These are phyloP conservation scores for Zoysia pacifica DNA, from an alignment of 176 grass and related monocot genomes.

Conservation along the genomic window DNA sequence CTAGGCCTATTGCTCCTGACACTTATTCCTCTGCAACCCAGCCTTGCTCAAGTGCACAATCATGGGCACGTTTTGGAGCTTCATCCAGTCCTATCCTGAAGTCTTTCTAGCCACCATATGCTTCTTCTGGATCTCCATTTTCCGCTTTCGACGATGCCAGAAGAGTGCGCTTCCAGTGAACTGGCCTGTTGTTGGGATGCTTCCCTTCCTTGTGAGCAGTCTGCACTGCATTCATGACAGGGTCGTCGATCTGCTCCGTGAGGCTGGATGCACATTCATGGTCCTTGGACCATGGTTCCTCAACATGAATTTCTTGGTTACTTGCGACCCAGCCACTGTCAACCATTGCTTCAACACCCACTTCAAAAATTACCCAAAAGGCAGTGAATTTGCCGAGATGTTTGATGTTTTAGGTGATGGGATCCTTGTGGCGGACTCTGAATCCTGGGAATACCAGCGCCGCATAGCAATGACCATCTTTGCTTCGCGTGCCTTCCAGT, in stretches of 20 bases:
- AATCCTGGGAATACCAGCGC: slow-evolving; percentile 63
- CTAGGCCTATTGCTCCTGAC: slow-evolving; percentile 23
- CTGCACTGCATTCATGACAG: slow-evolving; percentile 54
- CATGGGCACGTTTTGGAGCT: slow-evolving; percentile 43
- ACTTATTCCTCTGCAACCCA: slow-evolving; percentile 33
- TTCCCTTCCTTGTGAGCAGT: slow-evolving; percentile 37
- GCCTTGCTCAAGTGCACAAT: slow-evolving; percentile 18
- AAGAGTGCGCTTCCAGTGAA: slow-evolving; percentile 33
- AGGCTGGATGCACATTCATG: slow-evolving; percentile 45
- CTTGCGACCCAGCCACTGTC: slow-evolving; percentile 66
- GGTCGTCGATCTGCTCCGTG: slow-evolving; percentile 27
- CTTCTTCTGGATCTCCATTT: slow-evolving; percentile 53
- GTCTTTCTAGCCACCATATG: slow-evolving; percentile 44
- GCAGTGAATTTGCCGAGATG: slow-evolving; percentile 58
- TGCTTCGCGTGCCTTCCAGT: slow-evolving; percentile 45
- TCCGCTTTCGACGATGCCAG: slow-evolving; percentile 27
- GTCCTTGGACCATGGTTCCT: slow-evolving; percentile 56
- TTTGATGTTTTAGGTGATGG: slow-evolving; percentile 64
- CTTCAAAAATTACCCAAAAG: slow-evolving; percentile 65
- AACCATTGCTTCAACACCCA: slow-evolving; percentile 59
- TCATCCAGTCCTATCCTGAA: slow-evolving; percentile 51
- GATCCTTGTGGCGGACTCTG: slow-evolving; percentile 55
- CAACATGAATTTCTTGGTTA: slow-evolving; percentile 52
- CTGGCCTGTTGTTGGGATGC: slow-evolving; percentile 71
- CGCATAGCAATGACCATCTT: slow-evolving; percentile 45